A percentile compares a stretch with the other conserved stretches of the same genome.
phyloP scores from a whole-genome alignment of 768 basidiomycete species.

The Russula sp. region DNA sequence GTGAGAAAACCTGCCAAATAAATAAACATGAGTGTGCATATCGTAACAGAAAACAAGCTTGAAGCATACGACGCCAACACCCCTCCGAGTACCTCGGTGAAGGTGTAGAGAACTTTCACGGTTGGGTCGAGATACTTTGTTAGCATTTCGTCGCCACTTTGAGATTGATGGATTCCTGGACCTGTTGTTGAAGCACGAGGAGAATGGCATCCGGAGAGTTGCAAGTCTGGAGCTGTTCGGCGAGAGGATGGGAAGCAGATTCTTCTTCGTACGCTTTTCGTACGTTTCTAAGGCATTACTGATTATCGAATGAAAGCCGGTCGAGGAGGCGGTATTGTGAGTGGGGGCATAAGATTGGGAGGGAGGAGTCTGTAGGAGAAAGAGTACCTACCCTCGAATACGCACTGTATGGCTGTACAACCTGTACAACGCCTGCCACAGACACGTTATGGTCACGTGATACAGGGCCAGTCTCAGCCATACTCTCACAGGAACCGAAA shows the following conservation, averaged over 20 bases:
- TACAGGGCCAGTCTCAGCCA: too few relatives aligned
- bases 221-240: neutral
- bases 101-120: neutral
- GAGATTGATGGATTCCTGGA: neutral
- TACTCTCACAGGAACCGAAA: too few relatives aligned
- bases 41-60: too few relatives aligned
- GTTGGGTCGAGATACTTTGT: neutral
- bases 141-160: too few relatives aligned
- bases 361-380: slow-evolving; percentile 48
- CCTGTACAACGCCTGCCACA: too few relatives aligned
- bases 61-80: neutral
- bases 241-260: slow-evolving; percentile 1
- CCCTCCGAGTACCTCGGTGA: neutral
- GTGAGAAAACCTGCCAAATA: neutral
- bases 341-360: neutral
- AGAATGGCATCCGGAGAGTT: neutral
- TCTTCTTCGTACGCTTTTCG: neutral
- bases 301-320: neutral
- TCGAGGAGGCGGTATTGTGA: neutral
- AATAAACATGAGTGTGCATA: neutral
- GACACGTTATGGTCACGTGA: too few relatives aligned
- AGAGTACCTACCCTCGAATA: too few relatives aligned
- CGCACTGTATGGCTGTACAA: too few relatives aligned
- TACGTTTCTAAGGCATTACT: neutral
- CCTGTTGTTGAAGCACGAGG: neutral